phyloP scores from a whole-genome alignment of 176 grass and related monocot species.

The Panicum miliaceum region DNA sequence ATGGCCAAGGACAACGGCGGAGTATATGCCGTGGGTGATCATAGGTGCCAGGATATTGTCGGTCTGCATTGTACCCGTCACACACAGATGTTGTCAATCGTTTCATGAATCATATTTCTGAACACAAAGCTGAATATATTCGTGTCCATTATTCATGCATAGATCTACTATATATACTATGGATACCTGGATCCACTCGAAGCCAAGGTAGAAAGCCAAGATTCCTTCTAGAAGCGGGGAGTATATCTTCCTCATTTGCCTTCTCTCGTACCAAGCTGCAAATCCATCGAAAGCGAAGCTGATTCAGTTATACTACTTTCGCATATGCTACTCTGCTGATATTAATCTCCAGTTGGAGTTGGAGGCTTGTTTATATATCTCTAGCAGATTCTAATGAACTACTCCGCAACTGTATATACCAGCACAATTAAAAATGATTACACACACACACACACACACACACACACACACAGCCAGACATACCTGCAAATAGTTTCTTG shows the following conservation, averaged over 20 bases:
- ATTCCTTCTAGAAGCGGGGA: conserved; percentile 94
- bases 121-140: neutral
- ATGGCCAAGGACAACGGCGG: conserved; percentile 84
- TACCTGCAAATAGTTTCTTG: conserved; percentile 89
- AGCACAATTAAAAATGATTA: neutral
- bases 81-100: neutral
- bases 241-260: conserved; percentile 99
- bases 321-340: conserved; percentile 7
- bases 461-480: no score
- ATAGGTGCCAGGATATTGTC: conserved; percentile 88
- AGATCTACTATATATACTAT: neutral
- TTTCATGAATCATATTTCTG: neutral
- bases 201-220: conserved; percentile 91
- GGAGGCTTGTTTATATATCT: neutral
- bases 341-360: neutral
- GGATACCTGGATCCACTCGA: conserved; percentile 83
- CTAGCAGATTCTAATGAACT: no score
- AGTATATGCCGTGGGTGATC: conserved; percentile 99
- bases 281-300: conserved; percentile 30
- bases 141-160: neutral
- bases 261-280: conserved; percentile 81
- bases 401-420: neutral
- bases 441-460: no score
- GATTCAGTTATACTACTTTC: neutral
- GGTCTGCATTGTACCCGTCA: conserved; percentile 54